These are phyloP conservation scores for Endocladia muricata DNA, from an alignment of 31 red algal species.

Conservation along the genomic window DNA sequence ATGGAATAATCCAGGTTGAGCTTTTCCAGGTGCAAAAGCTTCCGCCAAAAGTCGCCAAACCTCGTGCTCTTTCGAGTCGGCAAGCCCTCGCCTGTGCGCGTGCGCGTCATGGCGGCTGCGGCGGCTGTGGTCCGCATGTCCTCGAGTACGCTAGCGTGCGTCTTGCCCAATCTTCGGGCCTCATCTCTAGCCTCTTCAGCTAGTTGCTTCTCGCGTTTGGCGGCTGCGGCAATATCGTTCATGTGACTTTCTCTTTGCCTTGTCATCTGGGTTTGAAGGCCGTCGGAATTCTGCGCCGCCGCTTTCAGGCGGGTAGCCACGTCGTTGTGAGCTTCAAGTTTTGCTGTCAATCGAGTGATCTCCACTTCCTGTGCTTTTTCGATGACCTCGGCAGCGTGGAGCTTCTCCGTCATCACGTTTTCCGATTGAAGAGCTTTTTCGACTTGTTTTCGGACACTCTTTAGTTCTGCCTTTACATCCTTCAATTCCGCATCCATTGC, in stretches of 20 bases:
- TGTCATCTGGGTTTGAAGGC: conserved; percentile 30
- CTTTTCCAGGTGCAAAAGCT: conserved; percentile 24
- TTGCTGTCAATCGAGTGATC: conserved; percentile 33
- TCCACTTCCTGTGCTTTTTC: conserved; percentile 55
- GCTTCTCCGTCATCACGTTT: conserved; percentile 5
- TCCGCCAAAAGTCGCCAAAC: conserved; percentile 63
- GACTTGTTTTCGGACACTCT: not conserved
- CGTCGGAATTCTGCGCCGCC: conserved; percentile 19
- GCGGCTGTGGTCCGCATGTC: conserved; percentile 46
- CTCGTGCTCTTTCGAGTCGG: conserved; percentile 14
- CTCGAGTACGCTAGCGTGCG: conserved; percentile 35
- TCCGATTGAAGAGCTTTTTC: conserved; percentile 4
- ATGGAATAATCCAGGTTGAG: not conserved
- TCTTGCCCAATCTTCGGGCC: conserved; percentile 26
- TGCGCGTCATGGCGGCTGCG: conserved; percentile 29
- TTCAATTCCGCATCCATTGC: conserved; percentile 13
- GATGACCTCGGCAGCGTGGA: conserved; percentile 29
- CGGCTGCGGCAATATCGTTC: conserved; percentile 24
- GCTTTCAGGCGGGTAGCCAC: conserved; percentile 24
- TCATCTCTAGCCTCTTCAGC: conserved; percentile 55
- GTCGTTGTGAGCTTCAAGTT: conserved; percentile 29
- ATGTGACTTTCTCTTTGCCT: conserved; percentile 38
- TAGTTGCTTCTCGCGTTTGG: conserved; percentile 34
- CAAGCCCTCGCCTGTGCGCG: not conserved
- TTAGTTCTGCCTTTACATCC: not conserved